These are phyloP conservation scores for Lathyrus aphaca DNA, from an alignment of 306 rosid species.

Conservation along the genomic window DNA sequence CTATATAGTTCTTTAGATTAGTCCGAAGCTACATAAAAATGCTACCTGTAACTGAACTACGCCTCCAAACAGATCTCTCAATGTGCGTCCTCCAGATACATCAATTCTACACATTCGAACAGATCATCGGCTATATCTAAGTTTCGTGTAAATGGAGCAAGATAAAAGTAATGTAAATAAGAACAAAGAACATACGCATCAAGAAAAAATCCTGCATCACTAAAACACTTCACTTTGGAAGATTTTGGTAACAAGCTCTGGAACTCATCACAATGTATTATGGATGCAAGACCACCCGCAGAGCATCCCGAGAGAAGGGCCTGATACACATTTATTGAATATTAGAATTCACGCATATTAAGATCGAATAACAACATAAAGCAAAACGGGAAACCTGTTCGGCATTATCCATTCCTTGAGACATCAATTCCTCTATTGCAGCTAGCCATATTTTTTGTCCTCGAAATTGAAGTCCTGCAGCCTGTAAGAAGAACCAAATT, in stretches of 20 bases:
- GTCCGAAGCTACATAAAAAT: not conserved
- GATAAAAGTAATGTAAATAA: slow-evolving; percentile 21
- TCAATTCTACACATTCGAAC: slow-evolving; percentile 61
- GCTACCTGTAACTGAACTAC: slow-evolving; percentile 85
- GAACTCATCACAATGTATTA: slow-evolving; percentile 89
- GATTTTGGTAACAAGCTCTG: slow-evolving; percentile 55
- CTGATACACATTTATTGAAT: slow-evolving; percentile 44
- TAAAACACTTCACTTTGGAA: slow-evolving; percentile 80
- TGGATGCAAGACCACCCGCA: slow-evolving; percentile 91
- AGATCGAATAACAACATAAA: slow-evolving; percentile 8
- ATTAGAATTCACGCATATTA: slow-evolving; percentile 11
- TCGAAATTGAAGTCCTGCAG: slow-evolving; percentile 73
- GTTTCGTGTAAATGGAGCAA: slow-evolving; percentile 25
- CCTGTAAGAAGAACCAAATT: slow-evolving; percentile 48
- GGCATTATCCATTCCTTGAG: slow-evolving; percentile 79
- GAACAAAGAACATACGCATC: slow-evolving; percentile 65
- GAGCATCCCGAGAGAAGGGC: slow-evolving; percentile 95
- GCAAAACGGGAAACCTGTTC: slow-evolving; percentile 54
- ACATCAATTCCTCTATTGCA: slow-evolving; percentile 76
- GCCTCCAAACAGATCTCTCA: slow-evolving; percentile 70
- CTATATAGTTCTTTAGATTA: not conserved
- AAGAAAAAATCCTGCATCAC: slow-evolving; percentile 86
- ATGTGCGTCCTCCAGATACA: slow-evolving; percentile 73
- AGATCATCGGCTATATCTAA: slow-evolving; percentile 24
- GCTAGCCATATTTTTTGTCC: slow-evolving; percentile 93